phyloP scores from a whole-genome alignment of 2,329 filamentous ascomycete species.

The Fusarium sp. region DNA sequence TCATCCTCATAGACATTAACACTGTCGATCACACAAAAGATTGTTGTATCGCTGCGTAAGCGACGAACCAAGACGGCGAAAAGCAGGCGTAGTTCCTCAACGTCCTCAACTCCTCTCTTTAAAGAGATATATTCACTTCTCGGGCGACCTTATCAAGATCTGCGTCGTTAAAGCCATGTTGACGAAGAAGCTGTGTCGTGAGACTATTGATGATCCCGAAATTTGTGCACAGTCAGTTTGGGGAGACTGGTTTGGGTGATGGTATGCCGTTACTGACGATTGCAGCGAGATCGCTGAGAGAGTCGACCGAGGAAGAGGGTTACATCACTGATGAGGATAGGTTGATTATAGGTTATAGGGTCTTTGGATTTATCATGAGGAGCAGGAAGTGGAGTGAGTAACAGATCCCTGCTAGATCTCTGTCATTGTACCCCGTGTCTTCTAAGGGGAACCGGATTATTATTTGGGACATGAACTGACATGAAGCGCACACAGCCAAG shows the following conservation, averaged over 20 bases:
- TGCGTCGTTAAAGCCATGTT: background rate
- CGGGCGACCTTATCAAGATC: background rate
- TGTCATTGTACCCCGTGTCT: no score
- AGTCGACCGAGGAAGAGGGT: background rate
- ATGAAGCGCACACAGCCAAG: accelerated
- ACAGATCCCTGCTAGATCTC: background rate
- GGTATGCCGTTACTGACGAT: background rate
- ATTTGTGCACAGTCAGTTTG: background rate
- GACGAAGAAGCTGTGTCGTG: accelerated
- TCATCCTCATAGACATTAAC: background rate
- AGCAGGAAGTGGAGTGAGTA: background rate
- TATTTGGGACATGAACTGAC: background rate
- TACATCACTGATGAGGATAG: background rate
- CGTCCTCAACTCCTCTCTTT: accelerated
- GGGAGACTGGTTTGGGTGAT: background rate
- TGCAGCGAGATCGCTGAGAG: background rate
- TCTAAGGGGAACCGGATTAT: accelerated
- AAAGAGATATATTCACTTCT: background rate
- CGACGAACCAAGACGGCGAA: background rate
- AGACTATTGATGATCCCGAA: background rate
- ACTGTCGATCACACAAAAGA: background rate
- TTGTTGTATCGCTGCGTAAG: background rate
- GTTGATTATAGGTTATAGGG: background rate
- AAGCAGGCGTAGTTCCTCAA: accelerated
- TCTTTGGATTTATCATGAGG: background rate